Evolutionary conservation across 2,329 filamentous ascomycete genomes (phyloP), one percentile per base, ranked within the genome.

Genomic region (Botrytis cinerea): DNA sequence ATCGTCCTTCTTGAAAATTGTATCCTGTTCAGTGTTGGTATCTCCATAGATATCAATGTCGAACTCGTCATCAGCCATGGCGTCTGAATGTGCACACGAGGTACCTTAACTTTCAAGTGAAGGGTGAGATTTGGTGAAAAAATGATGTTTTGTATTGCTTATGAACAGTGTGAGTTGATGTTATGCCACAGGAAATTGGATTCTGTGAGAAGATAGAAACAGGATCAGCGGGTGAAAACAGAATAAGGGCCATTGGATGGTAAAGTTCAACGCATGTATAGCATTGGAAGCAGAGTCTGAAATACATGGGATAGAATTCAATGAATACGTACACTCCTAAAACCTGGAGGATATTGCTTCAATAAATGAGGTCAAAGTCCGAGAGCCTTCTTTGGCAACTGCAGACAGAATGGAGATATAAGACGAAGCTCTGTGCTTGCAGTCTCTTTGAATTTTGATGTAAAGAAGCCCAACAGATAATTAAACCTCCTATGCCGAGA

Each of bases 41-140:
- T 91, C 90, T 78, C 89, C 90, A 80, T 92, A 92, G 79, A 92
- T 90, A 78, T 92, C 90, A 83, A 92, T 91, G 78, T 92, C 90
- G 81, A 91, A 92, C 78, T 91, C 89, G 79, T 91, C 89, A 79
- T 92, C 90, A 78, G 90, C 88, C 90, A 92, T 92, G 71, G 73
- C 75, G 77, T 35, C 59, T 67, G 38, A 32, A 64, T 64, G 59
- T 66, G 64, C 38, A 64, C 70, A 66, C 63, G 45, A 66, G 60
- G 61, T 62, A 43, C 74, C 74, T 75, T 59, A 40, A 66, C 16
- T 40, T 54, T 54, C 14, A 40, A 40, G 35, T 40, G 16, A 28
- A 62, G 8, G 59, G 43, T 54, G 18, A 63, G 59, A 9, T 54
- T 40, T 46, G 54, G 38, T 71, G 74, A 35, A 70, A 74, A 64